Evolutionary conservation across 495 filamentous ascomycete genomes (phyloP).

Genomic region (Halenospora varia): DNA sequence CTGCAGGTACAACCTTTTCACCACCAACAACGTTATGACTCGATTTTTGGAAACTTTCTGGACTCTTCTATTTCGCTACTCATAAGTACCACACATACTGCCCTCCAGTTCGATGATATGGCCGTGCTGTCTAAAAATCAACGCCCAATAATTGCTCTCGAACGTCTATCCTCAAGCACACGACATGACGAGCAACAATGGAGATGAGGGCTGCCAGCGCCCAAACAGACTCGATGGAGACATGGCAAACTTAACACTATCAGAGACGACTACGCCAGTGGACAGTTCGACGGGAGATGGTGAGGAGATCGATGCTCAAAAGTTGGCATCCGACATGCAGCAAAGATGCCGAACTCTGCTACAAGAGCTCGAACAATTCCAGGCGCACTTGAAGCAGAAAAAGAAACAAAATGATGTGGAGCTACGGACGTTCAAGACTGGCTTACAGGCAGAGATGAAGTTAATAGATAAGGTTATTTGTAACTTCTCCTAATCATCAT

Average conservation of each 20-base stretch:
- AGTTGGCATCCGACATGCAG: conserved; percentile 11
- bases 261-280: not conserved
- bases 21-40: not conserved
- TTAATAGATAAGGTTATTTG: conserved; percentile 43
- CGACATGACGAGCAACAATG: not conserved
- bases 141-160: not conserved
- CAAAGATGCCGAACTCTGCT: conserved; percentile 29
- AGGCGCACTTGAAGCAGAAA: conserved; percentile 36
- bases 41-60: not conserved
- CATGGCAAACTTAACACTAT: not conserved
- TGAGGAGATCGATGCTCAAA: not conserved
- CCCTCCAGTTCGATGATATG: too few relatives aligned
- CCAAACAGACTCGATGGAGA: not conserved
- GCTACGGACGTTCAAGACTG: conserved; percentile 44
- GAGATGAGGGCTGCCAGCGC: not conserved
- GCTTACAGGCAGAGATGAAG: conserved; percentile 43
- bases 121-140: too few relatives aligned
- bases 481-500: not conserved
- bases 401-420: conserved; percentile 50
- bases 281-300: not conserved
- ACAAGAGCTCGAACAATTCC: conserved; percentile 43
- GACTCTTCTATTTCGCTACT: not conserved
- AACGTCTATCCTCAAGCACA: not conserved
- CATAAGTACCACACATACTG: too few relatives aligned
- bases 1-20: not conserved